phyloP scores from a whole-genome alignment of 1,284 basidiomycete species.

The Hemileia vastatrix region DNA sequence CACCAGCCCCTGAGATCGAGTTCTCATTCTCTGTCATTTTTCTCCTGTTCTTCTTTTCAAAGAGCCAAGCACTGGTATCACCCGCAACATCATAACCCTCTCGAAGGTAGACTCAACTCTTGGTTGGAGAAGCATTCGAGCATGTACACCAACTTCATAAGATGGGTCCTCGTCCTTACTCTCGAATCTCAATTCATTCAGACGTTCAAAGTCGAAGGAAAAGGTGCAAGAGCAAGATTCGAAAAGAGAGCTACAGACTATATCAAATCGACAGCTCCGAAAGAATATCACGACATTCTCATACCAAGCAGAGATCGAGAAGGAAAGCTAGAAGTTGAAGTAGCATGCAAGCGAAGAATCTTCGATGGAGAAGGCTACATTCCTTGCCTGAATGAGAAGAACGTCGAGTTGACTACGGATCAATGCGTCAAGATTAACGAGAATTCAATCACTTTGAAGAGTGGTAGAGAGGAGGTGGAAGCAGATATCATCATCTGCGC shows the following conservation, averaged over 20 bases:
- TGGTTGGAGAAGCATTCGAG: constrained; percentile 25
- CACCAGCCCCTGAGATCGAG: too few relatives aligned
- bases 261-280: constrained; percentile 25
- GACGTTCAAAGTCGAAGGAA: constrained; percentile 25
- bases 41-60: too few relatives aligned
- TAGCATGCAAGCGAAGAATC: constrained; percentile 32
- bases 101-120: background rate
- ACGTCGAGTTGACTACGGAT: constrained; percentile 27
- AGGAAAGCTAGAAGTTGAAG: constrained; percentile 25
- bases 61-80: too few relatives aligned
- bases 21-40: too few relatives aligned
- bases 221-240: constrained; percentile 23
- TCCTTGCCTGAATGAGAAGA: constrained; percentile 24
- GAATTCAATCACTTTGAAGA: constrained; percentile 25
- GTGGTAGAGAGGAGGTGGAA: constrained; percentile 29
- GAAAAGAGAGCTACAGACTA: constrained; percentile 23
- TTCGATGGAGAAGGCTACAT: constrained; percentile 30
- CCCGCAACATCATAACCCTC: background rate
- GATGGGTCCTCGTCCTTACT: constrained; percentile 24
- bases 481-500: constrained; percentile 30
- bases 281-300: constrained; percentile 29
- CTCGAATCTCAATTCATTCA: constrained; percentile 29
- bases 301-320: constrained; percentile 13
- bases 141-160: constrained; percentile 22
- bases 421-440: constrained; percentile 24